Evolutionary conservation across 2,329 filamentous ascomycete species (phyloP), one percentile per base, ranked within the genome.

Genomic region (Microascus cirrosus): DNA sequence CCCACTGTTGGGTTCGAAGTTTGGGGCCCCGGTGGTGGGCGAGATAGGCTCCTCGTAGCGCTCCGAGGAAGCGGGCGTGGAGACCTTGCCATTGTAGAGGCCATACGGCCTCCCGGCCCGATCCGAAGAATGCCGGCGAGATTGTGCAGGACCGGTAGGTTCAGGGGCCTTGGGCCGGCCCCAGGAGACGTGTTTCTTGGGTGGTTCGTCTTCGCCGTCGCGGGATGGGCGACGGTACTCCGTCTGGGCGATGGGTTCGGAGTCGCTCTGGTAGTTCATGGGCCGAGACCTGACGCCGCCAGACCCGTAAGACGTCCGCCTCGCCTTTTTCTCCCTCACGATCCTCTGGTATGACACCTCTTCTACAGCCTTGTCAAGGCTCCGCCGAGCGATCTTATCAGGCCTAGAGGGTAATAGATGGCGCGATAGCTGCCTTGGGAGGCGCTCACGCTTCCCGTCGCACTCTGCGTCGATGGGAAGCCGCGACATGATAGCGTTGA

Each of bases 371-470:
- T 80, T 76, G 20, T 84, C 80, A 10, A 92, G 72, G 22, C 82
- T 72, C 60, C 84, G 80, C 58, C 83, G 79, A 1, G 81, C 74
- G 35, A 79, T 73, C 0, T 77, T 65, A 62, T 90, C 82, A 1
- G 80, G 75, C 8, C 70, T 69, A 0, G 74, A 73, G 0, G 90
- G 90, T 45, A 95, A 81, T 3, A 94, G 75, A 56, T 86, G 79
- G 48, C 90, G 78, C 1, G 89, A 85, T 2, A 95, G 77, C 63
- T 91, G 85, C 62, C 89, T 90, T 0, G 90, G 91, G 58, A 95
- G 85, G 2, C 87, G 77, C 69, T 92, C 88, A 12, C 80, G 83
- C 61, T 78, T 81, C 54, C 86, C 80, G 52, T 84, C 78, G 10
- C 71, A 72, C 54, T 75, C 72, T 0, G 73, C 71, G 34, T 77